Percentiles rank a stretch among this genome's conserved stretches.
phyloP scores from a whole-genome alignment of 495 filamentous ascomycete species.

The Aspergillus carlsbadensis region DNA sequence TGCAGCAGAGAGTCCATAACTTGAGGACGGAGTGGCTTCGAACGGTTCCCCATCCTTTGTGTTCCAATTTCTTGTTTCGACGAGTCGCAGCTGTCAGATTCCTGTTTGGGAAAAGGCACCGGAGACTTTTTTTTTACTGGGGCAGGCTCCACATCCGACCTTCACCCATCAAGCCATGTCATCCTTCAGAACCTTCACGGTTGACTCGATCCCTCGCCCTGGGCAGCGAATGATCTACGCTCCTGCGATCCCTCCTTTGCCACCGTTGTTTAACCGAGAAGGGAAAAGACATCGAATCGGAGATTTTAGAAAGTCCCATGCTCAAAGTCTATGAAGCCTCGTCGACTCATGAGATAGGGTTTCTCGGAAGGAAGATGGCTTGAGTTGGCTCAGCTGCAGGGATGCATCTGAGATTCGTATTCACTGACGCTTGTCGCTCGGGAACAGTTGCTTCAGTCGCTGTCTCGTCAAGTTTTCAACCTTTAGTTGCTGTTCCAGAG shows the following conservation, averaged over 20 bases:
- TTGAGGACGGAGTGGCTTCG: neutral
- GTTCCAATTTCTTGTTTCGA: conserved; percentile 9
- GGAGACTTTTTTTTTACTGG: conserved; percentile 37
- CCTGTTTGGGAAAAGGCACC: conserved; percentile 33
- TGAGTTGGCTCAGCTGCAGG: conserved; percentile 1
- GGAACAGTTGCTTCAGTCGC: neutral
- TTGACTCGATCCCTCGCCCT: neutral
- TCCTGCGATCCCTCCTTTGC: neutral
- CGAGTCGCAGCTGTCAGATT: conserved; percentile 34
- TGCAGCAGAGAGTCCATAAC: conserved; percentile 3
- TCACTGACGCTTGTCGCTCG: neutral
- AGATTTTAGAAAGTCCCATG: neutral
- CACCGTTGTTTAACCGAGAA: conserved; percentile 2
- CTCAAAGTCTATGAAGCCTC: neutral
- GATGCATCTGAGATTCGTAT: conserved; percentile 8
- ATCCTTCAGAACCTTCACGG: conserved; percentile 1
- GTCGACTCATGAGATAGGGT: neutral
- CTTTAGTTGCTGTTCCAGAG: neutral
- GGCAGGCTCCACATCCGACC: conserved; percentile 24
- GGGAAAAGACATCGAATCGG: neutral
- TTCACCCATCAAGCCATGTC: conserved; percentile 14
- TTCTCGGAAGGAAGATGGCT: neutral
- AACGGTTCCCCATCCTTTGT: neutral
- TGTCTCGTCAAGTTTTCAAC: neutral
- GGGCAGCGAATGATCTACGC: neutral